Evolutionary conservation across 139 green algal species (phyloP).

Genomic region (Chlorella sp.): DNA sequence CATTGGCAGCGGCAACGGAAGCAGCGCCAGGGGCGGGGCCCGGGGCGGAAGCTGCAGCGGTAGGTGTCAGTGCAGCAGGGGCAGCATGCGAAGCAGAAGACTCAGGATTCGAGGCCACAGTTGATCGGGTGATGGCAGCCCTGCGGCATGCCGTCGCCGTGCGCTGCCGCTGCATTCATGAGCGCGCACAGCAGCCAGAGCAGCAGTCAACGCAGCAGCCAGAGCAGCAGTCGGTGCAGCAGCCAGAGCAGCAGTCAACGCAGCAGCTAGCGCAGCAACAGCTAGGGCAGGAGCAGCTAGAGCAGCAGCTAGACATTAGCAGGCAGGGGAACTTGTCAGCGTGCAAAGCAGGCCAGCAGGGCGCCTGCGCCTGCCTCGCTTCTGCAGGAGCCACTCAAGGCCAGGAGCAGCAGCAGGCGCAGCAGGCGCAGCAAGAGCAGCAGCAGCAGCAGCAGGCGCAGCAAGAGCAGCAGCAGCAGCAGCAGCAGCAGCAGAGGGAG

Average conservation of each 20-base stretch:
- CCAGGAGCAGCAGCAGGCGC: neutral
- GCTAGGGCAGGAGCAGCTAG: neutral
- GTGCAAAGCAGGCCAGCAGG: too few relatives aligned
- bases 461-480: neutral
- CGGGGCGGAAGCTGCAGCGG: neutral
- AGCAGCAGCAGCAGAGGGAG: conserved; percentile 12
- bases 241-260: neutral
- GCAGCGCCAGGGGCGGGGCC: neutral
- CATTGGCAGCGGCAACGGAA: neutral
- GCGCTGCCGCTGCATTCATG: conserved; percentile 56
- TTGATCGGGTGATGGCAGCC: conserved; percentile 35
- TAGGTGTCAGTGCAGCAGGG: neutral
- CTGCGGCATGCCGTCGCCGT: conserved; percentile 57
- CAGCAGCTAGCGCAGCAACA: conserved; percentile 6
- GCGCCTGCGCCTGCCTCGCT: neutral
- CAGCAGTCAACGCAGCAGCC: conserved; percentile 18
- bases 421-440: conserved; percentile 10
- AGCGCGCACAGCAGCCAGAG: neutral
- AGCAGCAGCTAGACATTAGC: neutral
- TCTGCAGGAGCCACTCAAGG: neutral
- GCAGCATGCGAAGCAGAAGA: neutral
- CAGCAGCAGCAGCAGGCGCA: neutral
- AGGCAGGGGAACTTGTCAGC: too few relatives aligned
- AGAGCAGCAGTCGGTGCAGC: neutral
- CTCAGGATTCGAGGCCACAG: neutral